Conservation (phyloP, 345 rosid genomes). For the Euphorbia peplus region DNA sequence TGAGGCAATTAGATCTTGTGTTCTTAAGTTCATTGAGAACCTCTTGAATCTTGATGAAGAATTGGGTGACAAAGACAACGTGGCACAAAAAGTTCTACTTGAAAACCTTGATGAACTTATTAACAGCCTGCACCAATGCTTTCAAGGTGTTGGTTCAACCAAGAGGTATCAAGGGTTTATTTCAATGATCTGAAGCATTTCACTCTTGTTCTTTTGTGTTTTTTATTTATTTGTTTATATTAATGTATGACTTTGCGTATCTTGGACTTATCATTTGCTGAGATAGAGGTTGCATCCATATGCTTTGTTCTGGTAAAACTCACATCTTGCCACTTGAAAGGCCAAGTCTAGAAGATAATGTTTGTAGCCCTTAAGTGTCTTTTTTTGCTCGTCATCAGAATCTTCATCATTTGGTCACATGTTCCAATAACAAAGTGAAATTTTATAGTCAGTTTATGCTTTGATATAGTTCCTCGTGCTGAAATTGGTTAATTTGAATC, state of each 20-base stretch:
- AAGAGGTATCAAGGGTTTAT: conserved; percentile 55
- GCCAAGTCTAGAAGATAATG: background rate
- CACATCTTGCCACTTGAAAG: background rate
- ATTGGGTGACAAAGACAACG: conserved; percentile 44
- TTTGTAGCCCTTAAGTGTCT: background rate
- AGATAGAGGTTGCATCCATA: background rate
- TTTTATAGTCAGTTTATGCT: background rate
- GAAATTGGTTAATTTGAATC: background rate
- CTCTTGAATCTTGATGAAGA: conserved; percentile 65
- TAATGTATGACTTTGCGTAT: background rate
- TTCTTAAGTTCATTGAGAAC: conserved; percentile 74
- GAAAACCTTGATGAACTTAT: conserved; percentile 57
- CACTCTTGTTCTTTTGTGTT: background rate
- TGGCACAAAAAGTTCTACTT: conserved; percentile 41
- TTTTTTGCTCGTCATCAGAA: background rate
- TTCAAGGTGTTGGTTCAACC: conserved; percentile 42
- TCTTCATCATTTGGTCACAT: background rate
- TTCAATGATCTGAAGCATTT: background rate
- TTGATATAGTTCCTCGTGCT: background rate
- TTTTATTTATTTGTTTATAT: conserved; percentile 6
- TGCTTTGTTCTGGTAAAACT: too few species aligned
- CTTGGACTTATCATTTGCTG: background rate
- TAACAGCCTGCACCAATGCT: conserved; percentile 62
- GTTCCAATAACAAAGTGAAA: background rate
- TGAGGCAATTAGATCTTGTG: conserved; percentile 66